A percentile compares a stretch with the other conserved stretches of the same genome.
phyloP scores from a whole-genome alignment of 148 eudicot species.

The Camellia sinensis region DNA sequence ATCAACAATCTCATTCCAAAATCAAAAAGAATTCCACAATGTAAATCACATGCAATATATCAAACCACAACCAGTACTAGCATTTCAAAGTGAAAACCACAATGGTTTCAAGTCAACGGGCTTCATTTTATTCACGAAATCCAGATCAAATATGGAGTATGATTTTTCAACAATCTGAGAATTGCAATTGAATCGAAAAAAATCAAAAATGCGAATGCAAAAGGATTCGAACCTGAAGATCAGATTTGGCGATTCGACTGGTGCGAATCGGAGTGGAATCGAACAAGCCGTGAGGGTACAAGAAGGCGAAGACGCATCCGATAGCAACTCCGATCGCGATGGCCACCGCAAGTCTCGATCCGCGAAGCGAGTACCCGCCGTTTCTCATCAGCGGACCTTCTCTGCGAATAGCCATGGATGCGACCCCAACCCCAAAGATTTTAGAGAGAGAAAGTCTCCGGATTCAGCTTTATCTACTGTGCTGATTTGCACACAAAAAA shows the following conservation, averaged over 20 bases:
- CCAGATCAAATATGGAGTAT: too few species aligned
- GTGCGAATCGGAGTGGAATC: neutral
- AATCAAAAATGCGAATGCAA: neutral
- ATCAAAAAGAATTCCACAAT: neutral
- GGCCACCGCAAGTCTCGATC: constrained; percentile 9
- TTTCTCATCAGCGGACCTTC: neutral
- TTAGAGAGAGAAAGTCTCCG: too few species aligned
- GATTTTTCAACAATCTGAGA: neutral
- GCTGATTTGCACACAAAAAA: too few species aligned
- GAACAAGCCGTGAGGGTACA: constrained; percentile 14
- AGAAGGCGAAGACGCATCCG: constrained; percentile 8
- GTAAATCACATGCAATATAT: neutral
- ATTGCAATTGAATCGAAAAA: neutral
- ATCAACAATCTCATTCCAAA: neutral
- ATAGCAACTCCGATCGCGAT: constrained; percentile 6
- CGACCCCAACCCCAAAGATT: neutral
- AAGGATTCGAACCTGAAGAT: neutral
- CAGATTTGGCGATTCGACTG: neutral
- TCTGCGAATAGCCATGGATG: neutral
- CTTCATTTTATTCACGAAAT: too few species aligned
- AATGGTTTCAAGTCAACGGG: too few species aligned
- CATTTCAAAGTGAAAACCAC: neutral
- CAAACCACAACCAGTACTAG: neutral
- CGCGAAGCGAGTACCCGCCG: neutral
- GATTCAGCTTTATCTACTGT: too few species aligned